Conservation (phyloP, 2,329 filamentous ascomycete genomes). For the Xylariales sp. region DNA sequence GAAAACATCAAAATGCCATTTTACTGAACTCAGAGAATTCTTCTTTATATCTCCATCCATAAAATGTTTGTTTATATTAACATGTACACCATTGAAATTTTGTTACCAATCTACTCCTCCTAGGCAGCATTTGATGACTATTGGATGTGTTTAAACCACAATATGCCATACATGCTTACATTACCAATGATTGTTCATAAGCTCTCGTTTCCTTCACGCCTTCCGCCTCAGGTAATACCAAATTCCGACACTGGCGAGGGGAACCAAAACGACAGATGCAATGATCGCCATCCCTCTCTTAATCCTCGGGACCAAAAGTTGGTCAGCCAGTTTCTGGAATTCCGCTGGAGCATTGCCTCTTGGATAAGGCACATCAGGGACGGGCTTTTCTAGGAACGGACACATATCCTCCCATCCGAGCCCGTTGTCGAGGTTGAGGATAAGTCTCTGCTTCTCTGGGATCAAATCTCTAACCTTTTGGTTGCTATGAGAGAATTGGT, state of each 20-base stretch:
- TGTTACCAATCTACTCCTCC: too few species aligned
- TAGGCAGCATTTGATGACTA: too few species aligned
- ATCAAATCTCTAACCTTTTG: constrained; percentile 8
- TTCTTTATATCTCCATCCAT: too few species aligned
- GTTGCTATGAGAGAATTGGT: not conserved
- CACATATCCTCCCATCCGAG: constrained; percentile 32
- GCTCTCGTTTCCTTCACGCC: too few species aligned
- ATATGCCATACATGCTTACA: too few species aligned
- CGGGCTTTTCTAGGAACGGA: constrained; percentile 22
- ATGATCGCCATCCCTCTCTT: constrained; percentile 2
- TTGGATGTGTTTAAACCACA: too few species aligned
- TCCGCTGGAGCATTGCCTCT: constrained; percentile 22
- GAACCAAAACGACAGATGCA: not conserved
- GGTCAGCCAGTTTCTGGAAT: constrained; percentile 16
- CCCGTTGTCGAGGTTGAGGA: constrained; percentile 26
- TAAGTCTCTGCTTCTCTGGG: constrained; percentile 22
- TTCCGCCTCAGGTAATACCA: too few species aligned
- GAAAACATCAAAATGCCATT: too few species aligned
- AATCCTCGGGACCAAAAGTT: constrained; percentile 5
- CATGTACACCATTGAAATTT: too few species aligned
- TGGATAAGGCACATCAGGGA: constrained; percentile 24
- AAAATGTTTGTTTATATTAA: too few species aligned
- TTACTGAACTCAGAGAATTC: too few species aligned
- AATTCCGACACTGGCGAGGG: not conserved
- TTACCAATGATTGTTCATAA: too few species aligned